Evolutionary conservation across 768 basidiomycete genomes (phyloP).

Genomic region (Mycena albidolilacea): DNA sequence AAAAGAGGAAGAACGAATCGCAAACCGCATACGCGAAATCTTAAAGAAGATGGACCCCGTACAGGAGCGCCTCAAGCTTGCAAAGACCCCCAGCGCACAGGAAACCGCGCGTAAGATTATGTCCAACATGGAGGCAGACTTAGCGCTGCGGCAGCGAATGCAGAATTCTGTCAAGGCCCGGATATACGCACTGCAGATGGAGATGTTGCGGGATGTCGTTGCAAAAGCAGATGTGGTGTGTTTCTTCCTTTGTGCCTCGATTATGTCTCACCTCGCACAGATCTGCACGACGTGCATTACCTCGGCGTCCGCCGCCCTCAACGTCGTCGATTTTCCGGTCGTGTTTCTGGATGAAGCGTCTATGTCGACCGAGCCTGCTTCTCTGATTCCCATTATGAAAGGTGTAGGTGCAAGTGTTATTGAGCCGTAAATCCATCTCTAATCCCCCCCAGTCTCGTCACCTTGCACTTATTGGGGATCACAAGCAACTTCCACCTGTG

Average conservation of each 20-base stretch:
- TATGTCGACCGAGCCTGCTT: conserved; percentile 96
- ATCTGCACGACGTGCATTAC: conserved; percentile 93
- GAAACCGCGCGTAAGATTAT: conserved; percentile 19
- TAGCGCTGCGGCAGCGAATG: conserved; percentile 48
- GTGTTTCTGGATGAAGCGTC: conserved; percentile 97
- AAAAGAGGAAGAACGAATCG: conserved; percentile 53
- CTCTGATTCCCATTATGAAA: conserved; percentile 93
- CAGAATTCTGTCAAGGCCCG: conserved; percentile 53
- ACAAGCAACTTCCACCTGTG: conserved; percentile 94
- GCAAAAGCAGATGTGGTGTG: conserved; percentile 78
- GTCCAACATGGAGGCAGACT: conserved; percentile 31
- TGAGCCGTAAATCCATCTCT: conserved; percentile 26
- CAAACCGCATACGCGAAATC: conserved; percentile 46
- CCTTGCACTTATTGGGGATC: conserved; percentile 94
- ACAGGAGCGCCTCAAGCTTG: conserved; percentile 51
- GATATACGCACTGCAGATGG: conserved; percentile 68
- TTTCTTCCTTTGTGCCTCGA: conserved; percentile 17
- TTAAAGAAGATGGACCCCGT: conserved; percentile 43
- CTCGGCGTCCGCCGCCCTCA: conserved; percentile 74
- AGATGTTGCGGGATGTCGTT: conserved; percentile 78
- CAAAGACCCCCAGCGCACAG: neutral
- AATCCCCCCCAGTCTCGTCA: conserved; percentile 74
- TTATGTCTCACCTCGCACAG: conserved; percentile 50
- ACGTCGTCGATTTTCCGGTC: conserved; percentile 89
- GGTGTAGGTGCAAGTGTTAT: conserved; percentile 72